These are phyloP conservation scores for Pilaira anomala DNA, from an alignment of 192 early-diverging fungal species.

Conservation along the genomic window DNA sequence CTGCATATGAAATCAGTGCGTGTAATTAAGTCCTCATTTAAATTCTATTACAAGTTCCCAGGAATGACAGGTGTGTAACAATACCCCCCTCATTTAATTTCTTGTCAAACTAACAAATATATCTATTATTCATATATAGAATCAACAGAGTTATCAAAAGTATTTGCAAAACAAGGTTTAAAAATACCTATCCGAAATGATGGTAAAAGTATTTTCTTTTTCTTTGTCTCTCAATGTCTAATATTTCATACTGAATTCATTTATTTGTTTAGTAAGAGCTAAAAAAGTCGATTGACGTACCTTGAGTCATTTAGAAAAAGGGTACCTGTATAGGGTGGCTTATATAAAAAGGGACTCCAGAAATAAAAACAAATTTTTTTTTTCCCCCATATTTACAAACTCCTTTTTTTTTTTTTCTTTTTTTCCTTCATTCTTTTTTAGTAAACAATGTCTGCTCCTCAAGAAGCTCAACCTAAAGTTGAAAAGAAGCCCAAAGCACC, in stretches of 20 bases:
- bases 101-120: background rate
- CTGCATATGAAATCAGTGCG: background rate
- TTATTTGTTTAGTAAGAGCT: slow-evolving; percentile 13
- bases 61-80: slow-evolving; percentile 74
- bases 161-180: slow-evolving; percentile 75
- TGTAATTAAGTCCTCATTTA: background rate
- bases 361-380: too few species aligned
- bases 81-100: background rate
- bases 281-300: slow-evolving; percentile 8
- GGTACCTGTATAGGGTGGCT: too few species aligned
- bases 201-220: slow-evolving; percentile 26
- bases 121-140: slow-evolving; percentile 37
- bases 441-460: slow-evolving; percentile 8
- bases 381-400: too few species aligned
- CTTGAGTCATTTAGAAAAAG: too few species aligned
- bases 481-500: slow-evolving; percentile 11
- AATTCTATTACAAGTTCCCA: slow-evolving; percentile 55
- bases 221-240: too few species aligned
- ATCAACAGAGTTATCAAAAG: slow-evolving; percentile 71
- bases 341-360: background rate
- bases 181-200: slow-evolving; percentile 79
- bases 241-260: too few species aligned
- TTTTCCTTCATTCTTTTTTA: background rate
- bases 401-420: background rate
- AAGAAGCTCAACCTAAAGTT: slow-evolving; percentile 4